A percentile compares a stretch with the other conserved stretches of the same genome.
Evolutionary conservation across 2,329 filamentous ascomycete species (phyloP).

Genomic region (Cladophialophora exuberans): DNA sequence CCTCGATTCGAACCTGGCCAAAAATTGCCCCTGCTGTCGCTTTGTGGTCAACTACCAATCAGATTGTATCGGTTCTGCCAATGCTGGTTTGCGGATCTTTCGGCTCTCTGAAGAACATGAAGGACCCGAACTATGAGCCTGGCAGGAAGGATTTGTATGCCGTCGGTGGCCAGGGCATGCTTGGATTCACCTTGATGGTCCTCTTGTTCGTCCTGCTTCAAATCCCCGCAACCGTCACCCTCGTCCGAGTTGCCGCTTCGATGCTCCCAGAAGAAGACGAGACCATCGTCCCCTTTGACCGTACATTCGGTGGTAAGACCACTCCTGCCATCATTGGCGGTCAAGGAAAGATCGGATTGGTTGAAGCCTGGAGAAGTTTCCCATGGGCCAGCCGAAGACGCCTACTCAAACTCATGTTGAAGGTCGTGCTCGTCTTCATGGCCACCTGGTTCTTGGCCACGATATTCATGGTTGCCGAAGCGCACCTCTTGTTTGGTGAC

Average conservation of each 20-base stretch:
- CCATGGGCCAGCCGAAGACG: conserved; percentile 72
- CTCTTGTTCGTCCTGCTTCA: conserved; percentile 64
- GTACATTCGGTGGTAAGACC: conserved; percentile 77
- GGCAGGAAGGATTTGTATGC: conserved; percentile 45
- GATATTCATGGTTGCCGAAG: conserved; percentile 57
- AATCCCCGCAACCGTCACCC: conserved; percentile 74
- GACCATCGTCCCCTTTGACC: conserved; percentile 87
- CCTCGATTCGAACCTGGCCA: conserved; percentile 66
- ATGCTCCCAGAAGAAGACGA: conserved; percentile 80
- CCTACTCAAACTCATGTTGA: conserved; percentile 73
- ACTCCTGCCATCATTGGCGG: conserved; percentile 75
- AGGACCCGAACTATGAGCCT: conserved; percentile 35
- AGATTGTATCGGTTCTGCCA: conserved; percentile 46
- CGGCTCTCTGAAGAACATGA: conserved; percentile 49
- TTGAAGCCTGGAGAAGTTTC: conserved; percentile 80
- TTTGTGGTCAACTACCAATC: conserved; percentile 62
- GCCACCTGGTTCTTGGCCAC: conserved; percentile 53
- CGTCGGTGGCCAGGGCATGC: conserved; percentile 44
- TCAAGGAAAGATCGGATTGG: conserved; percentile 69
- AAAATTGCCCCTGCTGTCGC: conserved; percentile 71
- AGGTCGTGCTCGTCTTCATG: conserved; percentile 64
- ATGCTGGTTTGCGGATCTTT: conserved; percentile 52
- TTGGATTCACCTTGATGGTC: conserved; percentile 49
- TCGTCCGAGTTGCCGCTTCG: conserved; percentile 83
- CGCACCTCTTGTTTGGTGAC: conserved; percentile 52